Conservation (phyloP, 768 basidiomycete genomes). For the Plicaturopsis crispa region DNA sequence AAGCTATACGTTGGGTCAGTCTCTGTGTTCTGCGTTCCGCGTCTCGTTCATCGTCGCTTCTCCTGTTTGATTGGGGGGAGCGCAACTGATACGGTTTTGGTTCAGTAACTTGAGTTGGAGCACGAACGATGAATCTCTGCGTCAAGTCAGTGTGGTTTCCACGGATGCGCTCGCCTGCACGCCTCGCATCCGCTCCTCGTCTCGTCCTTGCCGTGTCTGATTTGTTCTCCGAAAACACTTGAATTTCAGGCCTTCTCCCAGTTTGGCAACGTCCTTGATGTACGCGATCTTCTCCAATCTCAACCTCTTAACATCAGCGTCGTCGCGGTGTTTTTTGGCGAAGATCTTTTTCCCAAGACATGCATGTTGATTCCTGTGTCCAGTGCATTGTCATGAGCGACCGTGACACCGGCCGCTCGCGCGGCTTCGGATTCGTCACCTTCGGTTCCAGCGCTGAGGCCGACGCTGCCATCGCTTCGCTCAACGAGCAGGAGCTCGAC, state of each 20-base stretch:
- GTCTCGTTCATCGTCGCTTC: slow-evolving; percentile 37
- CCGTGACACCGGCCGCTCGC: slow-evolving; percentile 93
- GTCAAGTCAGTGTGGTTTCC: slow-evolving; percentile 69
- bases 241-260: slow-evolving; percentile 70
- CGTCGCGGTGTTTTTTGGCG: slow-evolving; percentile 9
- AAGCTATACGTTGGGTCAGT: slow-evolving; percentile 96
- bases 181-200: neutral
- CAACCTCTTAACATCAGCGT: too few relatives aligned
- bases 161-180: neutral
- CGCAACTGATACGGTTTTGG: slow-evolving; percentile 53
- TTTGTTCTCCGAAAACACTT: too few relatives aligned
- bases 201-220: neutral
- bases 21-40: slow-evolving; percentile 39
- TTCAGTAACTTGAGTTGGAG: slow-evolving; percentile 93
- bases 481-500: slow-evolving; percentile 92
- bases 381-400: slow-evolving; percentile 98
- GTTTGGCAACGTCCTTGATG: slow-evolving; percentile 85
- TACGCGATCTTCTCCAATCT: slow-evolving; percentile 56
- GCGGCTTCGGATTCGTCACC: slow-evolving; percentile 96
- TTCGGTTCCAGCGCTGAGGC: slow-evolving; percentile 60
- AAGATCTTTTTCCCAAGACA: slow-evolving; percentile 2
- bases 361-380: neutral
- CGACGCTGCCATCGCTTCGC: slow-evolving; percentile 58
- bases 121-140: slow-evolving; percentile 89
- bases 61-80: slow-evolving; percentile 21